These are phyloP conservation scores for Exophiala dermatitidis DNA, from an alignment of 2,329 filamentous ascomycete genomes.

Conservation along the genomic window DNA sequence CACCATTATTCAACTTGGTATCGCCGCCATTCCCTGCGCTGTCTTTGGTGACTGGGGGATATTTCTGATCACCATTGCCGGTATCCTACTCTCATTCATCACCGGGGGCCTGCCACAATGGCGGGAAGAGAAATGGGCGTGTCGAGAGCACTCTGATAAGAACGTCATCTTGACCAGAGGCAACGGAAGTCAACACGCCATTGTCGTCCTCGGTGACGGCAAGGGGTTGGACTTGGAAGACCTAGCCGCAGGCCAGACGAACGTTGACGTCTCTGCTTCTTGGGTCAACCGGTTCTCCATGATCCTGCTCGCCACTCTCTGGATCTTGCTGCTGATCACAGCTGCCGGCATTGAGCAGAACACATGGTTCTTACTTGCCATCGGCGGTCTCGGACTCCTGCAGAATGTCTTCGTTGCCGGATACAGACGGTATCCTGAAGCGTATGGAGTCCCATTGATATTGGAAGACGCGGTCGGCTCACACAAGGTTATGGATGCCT, in stretches of 20 bases:
- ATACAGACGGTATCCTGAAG: slow-evolving; percentile 27
- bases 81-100: slow-evolving; percentile 32
- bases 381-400: slow-evolving; percentile 36
- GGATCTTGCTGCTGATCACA: slow-evolving; percentile 35
- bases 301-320: slow-evolving; percentile 29
- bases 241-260: slow-evolving; percentile 27
- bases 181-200: slow-evolving; percentile 35
- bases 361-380: slow-evolving; percentile 34
- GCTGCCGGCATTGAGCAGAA: slow-evolving; percentile 32
- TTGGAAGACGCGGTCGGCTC: slow-evolving; percentile 28
- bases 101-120: slow-evolving; percentile 37
- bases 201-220: slow-evolving; percentile 32
- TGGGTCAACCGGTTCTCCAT: slow-evolving; percentile 20
- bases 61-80: slow-evolving; percentile 33
- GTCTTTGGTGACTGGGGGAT: slow-evolving; percentile 33
- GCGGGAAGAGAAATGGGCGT: slow-evolving; percentile 37
- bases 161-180: slow-evolving; percentile 32
- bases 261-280: slow-evolving; percentile 13
- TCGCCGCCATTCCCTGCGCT: slow-evolving; percentile 31
- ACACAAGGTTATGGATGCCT: slow-evolving; percentile 31
- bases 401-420: slow-evolving; percentile 35
- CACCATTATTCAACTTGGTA: slow-evolving; percentile 30
- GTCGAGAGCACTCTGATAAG: slow-evolving; percentile 26
- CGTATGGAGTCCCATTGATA: slow-evolving; percentile 30
- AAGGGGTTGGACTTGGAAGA: slow-evolving; percentile 36